Base-by-base conservation (phyloP, 1,139 yeast species). In the Dujonia santamariae region DNA sequence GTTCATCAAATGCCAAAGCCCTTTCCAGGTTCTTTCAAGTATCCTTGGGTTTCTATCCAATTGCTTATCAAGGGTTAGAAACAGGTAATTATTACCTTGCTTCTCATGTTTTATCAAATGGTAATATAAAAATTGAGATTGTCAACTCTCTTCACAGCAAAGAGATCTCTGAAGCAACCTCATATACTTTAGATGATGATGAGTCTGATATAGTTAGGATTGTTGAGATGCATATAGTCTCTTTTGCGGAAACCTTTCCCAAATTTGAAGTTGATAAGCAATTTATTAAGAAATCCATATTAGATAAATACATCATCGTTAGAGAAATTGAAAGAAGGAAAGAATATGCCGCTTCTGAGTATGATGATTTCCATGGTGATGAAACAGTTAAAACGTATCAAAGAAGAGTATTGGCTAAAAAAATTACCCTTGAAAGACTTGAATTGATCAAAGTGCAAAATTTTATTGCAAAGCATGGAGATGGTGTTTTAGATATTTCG, bases 401-500 rank as follows among this genome's bases (percentile, higher is more conserved):
- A 17, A 16, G 11, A n/a, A n/a, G n/a, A n/a, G n/a, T n/a, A n/a
- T n/a, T n/a, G n/a, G 38, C 36, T 15, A 21, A 20, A 9, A 20
- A 11, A 18, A 9, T 36, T 8, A 23, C 32, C 7, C 19, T 9
- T 9, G 38, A 36, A 11, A 31, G 31, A 28, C 20, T 36, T 17
- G 36, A 36, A 18, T 22, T 36, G 36, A 17, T 32, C 13, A 27
- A 51, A 23, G 50, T 63, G 24, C 60, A 61, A 23, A 47, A 58
- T 6, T 84, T 75, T 50, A 57, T 82, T 12, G 52, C 53, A n/a
- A 50, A 48, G 5, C 95, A 85, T 52, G 90, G 94, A 1, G 92
- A 84, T 48, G 85, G 86, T 3, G 85, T 85, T 4, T 75, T 78
- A 54, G 94, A 85, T 51, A 75, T 85, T 7, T 72, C 86, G 0